Evolutionary conservation across 768 basidiomycete species (phyloP).

Genomic region (Scleroderma citrinum): DNA sequence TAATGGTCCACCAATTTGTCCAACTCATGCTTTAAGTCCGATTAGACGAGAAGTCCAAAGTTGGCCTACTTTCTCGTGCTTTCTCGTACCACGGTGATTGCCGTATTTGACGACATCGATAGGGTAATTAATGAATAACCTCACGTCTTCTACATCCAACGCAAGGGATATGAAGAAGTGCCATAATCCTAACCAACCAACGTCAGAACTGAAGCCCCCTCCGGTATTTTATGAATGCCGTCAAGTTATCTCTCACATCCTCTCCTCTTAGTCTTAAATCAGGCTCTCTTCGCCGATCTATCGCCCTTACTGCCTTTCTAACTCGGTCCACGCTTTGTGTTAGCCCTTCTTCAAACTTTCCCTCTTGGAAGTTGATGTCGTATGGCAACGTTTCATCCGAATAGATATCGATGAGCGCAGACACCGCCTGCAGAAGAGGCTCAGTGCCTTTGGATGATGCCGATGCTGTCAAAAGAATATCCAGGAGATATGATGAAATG

Average conservation of each 20-base stretch:
- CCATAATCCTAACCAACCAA: no score
- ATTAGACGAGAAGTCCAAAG: no score
- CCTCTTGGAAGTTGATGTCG: constrained; percentile 74
- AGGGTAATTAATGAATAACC: no score
- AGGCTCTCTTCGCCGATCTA: constrained; percentile 60
- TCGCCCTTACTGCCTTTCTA: constrained; percentile 53
- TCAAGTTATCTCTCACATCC: constrained; percentile 68
- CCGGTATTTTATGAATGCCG: constrained; percentile 72
- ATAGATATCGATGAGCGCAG: constrained; percentile 88
- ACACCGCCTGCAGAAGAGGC: constrained; percentile 68
- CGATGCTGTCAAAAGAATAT: constrained; percentile 42
- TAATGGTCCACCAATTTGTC: no score
- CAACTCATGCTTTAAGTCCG: no score
- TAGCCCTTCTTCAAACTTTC: constrained; percentile 50
- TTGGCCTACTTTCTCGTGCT: no score
- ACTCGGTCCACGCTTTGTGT: constrained; percentile 55
- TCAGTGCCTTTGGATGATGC: constrained; percentile 50
- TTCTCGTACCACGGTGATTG: no score
- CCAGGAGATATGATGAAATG: constrained; percentile 63
- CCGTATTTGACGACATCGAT: no score
- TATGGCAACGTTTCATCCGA: constrained; percentile 80
- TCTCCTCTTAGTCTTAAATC: constrained; percentile 67
- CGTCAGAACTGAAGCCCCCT: constrained; percentile 39
- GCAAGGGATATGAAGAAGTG: no score
- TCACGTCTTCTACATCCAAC: no score